A percentile compares a stretch with the other conserved stretches of the same genome.
Conservation (phyloP, 345 rosid species). For the Nasturtium officinale region DNA sequence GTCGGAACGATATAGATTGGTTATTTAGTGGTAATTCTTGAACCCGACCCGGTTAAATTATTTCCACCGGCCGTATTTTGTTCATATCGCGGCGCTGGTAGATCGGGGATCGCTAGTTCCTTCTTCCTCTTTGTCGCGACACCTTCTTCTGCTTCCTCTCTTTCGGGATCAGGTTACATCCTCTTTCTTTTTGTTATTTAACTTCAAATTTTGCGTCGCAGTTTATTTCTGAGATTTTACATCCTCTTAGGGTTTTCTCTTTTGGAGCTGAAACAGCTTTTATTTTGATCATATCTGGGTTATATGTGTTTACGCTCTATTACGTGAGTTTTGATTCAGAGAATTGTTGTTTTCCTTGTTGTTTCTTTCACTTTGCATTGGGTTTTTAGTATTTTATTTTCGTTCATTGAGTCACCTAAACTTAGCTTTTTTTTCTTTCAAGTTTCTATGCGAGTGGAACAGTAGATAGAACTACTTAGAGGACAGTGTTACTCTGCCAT, state of each 20-base stretch:
- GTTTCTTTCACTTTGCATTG: not conserved
- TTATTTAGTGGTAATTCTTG: not conserved
- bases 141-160: not conserved
- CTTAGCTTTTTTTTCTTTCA: not conserved
- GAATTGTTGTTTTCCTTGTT: not conserved
- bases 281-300: not conserved
- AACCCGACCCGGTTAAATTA: conserved; percentile 21
- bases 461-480: not conserved
- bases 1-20: not conserved
- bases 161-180: conserved; percentile 7
- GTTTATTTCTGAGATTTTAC: not conserved
- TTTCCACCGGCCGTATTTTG: not conserved
- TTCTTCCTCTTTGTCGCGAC: too few relatives aligned
- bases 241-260: not conserved
- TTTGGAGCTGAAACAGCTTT: not conserved
- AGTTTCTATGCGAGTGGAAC: not conserved
- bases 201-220: not conserved
- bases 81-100: conserved; percentile 5
- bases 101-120: not conserved
- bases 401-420: not conserved
- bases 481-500: not conserved
- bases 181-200: not conserved
- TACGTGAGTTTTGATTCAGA: not conserved
- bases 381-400: not conserved
- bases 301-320: not conserved